phyloP scores from a whole-genome alignment of 202 grass and related monocot genomes.

The Carex arenaria region DNA sequence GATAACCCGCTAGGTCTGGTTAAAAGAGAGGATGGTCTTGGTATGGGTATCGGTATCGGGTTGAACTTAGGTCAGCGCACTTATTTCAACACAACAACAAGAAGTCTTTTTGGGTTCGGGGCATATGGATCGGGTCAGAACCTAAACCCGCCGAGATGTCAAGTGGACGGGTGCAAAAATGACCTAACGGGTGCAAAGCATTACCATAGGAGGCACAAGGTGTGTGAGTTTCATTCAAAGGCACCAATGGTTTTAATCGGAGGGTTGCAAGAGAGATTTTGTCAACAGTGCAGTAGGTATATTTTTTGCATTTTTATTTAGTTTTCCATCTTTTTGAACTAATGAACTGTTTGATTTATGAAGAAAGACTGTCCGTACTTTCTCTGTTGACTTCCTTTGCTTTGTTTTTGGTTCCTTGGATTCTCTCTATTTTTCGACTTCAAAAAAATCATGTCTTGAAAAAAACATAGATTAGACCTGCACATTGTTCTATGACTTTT shows the following conservation, averaged over 20 bases:
- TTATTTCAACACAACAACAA: constrained; percentile 56
- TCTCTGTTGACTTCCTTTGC: background rate
- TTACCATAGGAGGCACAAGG: constrained; percentile 96
- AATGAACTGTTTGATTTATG: background rate
- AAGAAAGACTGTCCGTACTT: too few relatives aligned
- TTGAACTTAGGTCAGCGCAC: constrained; percentile 67
- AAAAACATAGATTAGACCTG: background rate
- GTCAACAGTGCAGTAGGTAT: constrained; percentile 97
- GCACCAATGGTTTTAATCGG: constrained; percentile 52
- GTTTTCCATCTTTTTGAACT: background rate
- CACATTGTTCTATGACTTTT: background rate
- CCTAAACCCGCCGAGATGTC: constrained; percentile 69
- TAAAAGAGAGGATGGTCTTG: constrained; percentile 50
- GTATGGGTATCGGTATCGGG: constrained; percentile 36
- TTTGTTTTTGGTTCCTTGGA: background rate
- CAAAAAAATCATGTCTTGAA: background rate
- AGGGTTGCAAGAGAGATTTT: constrained; percentile 86
- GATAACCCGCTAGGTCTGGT: constrained; percentile 33
- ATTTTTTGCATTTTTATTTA: background rate
- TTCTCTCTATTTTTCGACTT: background rate
- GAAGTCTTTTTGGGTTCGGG: constrained; percentile 58
- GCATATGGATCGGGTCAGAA: constrained; percentile 40
- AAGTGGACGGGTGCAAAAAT: constrained; percentile 82
- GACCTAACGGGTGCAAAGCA: constrained; percentile 86
- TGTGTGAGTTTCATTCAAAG: constrained; percentile 97